Conservation (phyloP, 768 basidiomycete genomes). For the Lactarius sanguifluus region DNA sequence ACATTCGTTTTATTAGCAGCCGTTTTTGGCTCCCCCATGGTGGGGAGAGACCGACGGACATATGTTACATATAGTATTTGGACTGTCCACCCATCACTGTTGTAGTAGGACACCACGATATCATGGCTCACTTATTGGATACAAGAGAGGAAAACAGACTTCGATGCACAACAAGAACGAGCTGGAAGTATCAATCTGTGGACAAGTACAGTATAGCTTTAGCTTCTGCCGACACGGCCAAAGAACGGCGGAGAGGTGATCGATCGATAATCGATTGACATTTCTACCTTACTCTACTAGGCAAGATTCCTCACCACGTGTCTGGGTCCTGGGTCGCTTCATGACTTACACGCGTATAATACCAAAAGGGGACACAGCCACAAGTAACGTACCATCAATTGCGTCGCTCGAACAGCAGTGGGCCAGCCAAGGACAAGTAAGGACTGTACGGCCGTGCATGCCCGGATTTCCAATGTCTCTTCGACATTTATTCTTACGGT, state of each 20-base stretch:
- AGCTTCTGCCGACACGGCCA: background rate
- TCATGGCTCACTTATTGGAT: background rate
- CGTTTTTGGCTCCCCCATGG: background rate
- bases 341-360: background rate
- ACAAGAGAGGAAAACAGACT: background rate
- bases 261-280: background rate
- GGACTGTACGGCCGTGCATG: background rate
- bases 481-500: background rate
- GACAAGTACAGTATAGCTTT: too few relatives aligned
- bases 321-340: too few relatives aligned
- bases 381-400: background rate
- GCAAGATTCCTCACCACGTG: background rate
- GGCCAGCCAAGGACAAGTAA: background rate
- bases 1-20: background rate
- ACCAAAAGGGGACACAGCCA: constrained; percentile 1
- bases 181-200: background rate
- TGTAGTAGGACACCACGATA: background rate
- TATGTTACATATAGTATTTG: background rate
- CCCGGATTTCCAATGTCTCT: background rate
- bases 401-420: background rate
- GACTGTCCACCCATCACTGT: background rate
- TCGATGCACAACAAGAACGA: background rate
- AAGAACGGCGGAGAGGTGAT: background rate
- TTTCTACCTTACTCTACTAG: background rate
- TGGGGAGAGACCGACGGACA: background rate